These are phyloP conservation scores for Rhodotorula taiwanensis DNA, from an alignment of 768 basidiomycete species.

Conservation along the genomic window DNA sequence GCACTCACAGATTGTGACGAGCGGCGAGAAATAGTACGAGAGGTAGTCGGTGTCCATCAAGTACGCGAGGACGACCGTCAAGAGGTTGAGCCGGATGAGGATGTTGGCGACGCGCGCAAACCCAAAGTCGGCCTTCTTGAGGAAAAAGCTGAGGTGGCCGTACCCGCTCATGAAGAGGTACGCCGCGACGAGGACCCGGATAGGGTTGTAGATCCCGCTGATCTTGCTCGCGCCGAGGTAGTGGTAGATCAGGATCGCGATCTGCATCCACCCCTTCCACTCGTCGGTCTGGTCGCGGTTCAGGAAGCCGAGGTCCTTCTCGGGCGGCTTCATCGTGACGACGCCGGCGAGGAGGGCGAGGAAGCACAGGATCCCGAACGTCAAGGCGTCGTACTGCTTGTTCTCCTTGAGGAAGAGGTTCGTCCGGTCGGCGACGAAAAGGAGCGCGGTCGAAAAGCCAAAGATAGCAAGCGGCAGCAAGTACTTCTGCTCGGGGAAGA, in stretches of 20 bases:
- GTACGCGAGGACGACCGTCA: conserved; percentile 75
- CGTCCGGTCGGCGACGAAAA: conserved; percentile 77
- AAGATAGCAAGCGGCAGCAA: conserved; percentile 56
- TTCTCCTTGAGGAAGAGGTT: conserved; percentile 82
- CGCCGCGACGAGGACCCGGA: conserved; percentile 77
- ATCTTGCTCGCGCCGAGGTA: conserved; percentile 83
- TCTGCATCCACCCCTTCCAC: conserved; percentile 99
- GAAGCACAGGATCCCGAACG: conserved; percentile 58
- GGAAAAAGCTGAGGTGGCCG: conserved; percentile 64
- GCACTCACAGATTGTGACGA: conserved; percentile 64
- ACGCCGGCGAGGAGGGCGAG: conserved; percentile 56
- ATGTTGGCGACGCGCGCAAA: conserved; percentile 69
- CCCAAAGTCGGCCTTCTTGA: conserved; percentile 81
- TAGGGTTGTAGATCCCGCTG: conserved; percentile 86
- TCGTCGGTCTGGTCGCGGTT: conserved; percentile 91
- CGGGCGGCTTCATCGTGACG: conserved; percentile 60
- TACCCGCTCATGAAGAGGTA: conserved; percentile 80
- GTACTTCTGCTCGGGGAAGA: conserved; percentile 46
- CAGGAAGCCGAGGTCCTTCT: conserved; percentile 75
- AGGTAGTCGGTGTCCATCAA: conserved; percentile 88
- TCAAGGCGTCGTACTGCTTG: conserved; percentile 67
- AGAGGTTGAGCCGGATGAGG: conserved; percentile 71
- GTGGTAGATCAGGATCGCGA: conserved; percentile 86
- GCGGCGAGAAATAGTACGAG: conserved; percentile 81
- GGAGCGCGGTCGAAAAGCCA: conserved; percentile 59